phyloP scores from a whole-genome alignment of 257 asterid genomes.

The Plantago ovata region DNA sequence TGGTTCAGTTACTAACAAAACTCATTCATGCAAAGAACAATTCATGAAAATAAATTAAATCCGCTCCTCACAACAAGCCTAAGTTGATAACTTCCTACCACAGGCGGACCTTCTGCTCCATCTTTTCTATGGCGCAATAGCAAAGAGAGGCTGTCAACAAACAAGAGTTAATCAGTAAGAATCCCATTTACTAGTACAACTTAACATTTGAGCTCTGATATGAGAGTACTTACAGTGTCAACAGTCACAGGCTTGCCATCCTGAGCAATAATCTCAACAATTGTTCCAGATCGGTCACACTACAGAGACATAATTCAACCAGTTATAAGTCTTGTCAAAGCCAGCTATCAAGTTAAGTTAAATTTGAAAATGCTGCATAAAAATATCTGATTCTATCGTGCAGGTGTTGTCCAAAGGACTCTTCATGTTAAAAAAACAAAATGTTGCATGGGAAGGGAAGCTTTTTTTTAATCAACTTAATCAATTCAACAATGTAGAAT shows the following conservation, averaged over 20 bases:
- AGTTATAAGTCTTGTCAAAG: constrained; percentile 6
- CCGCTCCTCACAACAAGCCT: constrained; percentile 23
- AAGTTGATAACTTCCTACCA: constrained; percentile 16
- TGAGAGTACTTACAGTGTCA: constrained; percentile 54
- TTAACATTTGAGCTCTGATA: constrained; percentile 1
- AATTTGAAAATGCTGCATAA: background rate
- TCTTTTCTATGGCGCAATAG: constrained; percentile 58
- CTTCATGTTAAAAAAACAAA: too few species aligned
- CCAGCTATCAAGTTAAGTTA: background rate
- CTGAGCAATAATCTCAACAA: constrained; percentile 60
- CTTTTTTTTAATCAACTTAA: too few species aligned
- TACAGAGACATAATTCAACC: constrained; percentile 23
- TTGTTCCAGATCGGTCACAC: constrained; percentile 77
- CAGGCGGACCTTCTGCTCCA: constrained; percentile 11
- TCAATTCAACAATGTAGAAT: background rate
- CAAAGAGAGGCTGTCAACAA: constrained; percentile 67
- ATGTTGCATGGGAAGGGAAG: too few species aligned
- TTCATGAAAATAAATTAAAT: constrained; percentile 16
- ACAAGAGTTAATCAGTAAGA: constrained; percentile 17
- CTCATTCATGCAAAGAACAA: constrained; percentile 25
- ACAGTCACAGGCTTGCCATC: constrained; percentile 85
- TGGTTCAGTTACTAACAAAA: constrained; percentile 20
- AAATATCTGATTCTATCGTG: background rate
- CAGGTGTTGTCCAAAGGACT: background rate
- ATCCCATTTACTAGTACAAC: background rate